Evolutionary conservation across 2,329 filamentous ascomycete genomes (phyloP).

Genomic region (Paecilomyces formosus): DNA sequence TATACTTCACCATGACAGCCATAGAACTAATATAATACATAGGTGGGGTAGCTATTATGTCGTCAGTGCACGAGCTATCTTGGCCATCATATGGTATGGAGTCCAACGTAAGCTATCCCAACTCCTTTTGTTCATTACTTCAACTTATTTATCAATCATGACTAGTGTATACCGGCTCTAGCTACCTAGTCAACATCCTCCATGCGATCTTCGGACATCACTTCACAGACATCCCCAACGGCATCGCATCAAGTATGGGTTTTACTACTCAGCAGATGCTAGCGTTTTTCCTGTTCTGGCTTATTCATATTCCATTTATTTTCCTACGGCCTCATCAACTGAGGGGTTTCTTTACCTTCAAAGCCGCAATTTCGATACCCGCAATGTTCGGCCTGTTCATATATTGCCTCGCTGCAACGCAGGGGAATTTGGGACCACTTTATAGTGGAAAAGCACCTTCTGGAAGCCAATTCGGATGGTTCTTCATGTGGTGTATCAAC

Average conservation of each 20-base stretch:
- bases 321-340: conserved; percentile 40
- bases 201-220: conserved; percentile 24
- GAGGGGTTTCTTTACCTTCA: conserved; percentile 40
- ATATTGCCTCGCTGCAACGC: conserved; percentile 33
- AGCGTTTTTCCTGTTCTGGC: conserved; percentile 32
- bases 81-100: conserved; percentile 35
- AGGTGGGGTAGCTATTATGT: conserved; percentile 34
- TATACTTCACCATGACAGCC: not conserved
- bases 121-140: not conserved
- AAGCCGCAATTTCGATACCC: conserved; percentile 32
- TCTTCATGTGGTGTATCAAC: conserved; percentile 35
- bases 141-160: not conserved
- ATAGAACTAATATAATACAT: not conserved
- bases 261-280: conserved; percentile 29
- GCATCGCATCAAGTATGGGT: conserved; percentile 21
- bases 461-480: conserved; percentile 17
- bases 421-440: conserved; percentile 23
- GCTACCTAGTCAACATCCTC: conserved; percentile 15
- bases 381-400: conserved; percentile 33
- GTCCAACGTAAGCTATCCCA: conserved; percentile 15
- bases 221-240: conserved; percentile 26
- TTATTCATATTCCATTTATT: conserved; percentile 35
- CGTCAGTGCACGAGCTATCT: conserved; percentile 31
- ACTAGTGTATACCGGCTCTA: conserved; percentile 11
- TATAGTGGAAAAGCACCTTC: conserved; percentile 9